A percentile compares a stretch with the other conserved stretches of the same genome.
Evolutionary conservation across 345 rosid species (phyloP).

Genomic region (Populus simonii): DNA sequence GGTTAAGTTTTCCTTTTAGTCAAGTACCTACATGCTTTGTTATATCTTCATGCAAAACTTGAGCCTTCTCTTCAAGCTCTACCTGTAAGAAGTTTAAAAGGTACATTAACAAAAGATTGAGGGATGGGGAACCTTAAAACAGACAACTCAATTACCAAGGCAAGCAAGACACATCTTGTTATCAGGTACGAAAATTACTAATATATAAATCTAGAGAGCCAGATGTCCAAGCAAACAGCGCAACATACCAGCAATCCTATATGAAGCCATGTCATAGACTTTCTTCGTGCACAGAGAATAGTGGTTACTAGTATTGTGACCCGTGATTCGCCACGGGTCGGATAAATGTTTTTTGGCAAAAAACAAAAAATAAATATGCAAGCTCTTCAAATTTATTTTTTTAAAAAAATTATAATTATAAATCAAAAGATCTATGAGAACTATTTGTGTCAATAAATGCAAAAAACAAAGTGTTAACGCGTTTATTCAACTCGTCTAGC

Average conservation of each 20-base stretch:
- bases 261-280: neutral
- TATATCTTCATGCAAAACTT: conserved; percentile 59
- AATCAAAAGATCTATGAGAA: no score
- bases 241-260: neutral
- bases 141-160: neutral
- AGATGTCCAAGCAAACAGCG: neutral
- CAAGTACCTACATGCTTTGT: conserved; percentile 68
- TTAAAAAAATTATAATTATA: no score
- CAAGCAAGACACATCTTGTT: neutral
- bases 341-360: no score
- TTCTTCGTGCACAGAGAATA: neutral
- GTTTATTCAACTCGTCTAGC: no score
- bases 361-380: no score
- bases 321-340: no score
- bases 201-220: neutral
- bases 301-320: no score
- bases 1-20: conserved; percentile 3
- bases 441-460: no score
- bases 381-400: no score
- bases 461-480: no score
- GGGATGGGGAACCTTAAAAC: neutral
- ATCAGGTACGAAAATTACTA: neutral
- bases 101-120: conserved; percentile 12
- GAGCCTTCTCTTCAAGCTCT: conserved; percentile 66
- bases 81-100: conserved; percentile 42